Conservation (phyloP, 805 yeast species). For the Starmerella stigmatis region DNA sequence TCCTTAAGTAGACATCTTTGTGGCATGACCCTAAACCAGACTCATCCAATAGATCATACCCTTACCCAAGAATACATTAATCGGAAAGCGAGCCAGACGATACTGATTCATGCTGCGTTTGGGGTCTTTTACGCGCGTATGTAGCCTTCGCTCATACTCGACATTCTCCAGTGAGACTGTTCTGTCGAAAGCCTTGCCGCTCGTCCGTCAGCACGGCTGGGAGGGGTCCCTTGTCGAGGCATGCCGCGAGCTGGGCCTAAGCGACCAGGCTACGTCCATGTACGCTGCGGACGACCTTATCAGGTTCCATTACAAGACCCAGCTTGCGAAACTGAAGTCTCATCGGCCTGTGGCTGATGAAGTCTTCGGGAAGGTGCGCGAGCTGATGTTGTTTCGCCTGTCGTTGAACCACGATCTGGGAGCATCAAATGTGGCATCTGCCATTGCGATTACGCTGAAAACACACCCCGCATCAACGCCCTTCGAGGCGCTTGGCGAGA, state of each 20-base stretch:
- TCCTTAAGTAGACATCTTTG: background rate
- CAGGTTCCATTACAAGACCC: constrained; percentile 44
- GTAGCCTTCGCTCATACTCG: background rate
- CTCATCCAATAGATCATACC: background rate
- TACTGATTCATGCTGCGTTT: background rate
- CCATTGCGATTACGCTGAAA: constrained; percentile 49
- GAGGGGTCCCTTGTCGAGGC: constrained; percentile 41
- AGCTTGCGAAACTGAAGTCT: constrained; percentile 27
- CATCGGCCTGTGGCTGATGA: constrained; percentile 3
- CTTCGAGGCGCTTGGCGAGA: constrained; percentile 55
- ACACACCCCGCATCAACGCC: constrained; percentile 54
- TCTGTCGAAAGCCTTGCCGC: constrained; percentile 31
- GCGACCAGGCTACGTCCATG: constrained; percentile 41
- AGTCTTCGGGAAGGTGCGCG: constrained; percentile 30
- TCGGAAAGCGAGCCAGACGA: background rate
- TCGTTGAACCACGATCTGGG: constrained; percentile 33
- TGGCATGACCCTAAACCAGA: background rate
- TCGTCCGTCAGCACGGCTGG: constrained; percentile 47
- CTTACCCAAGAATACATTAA: background rate
- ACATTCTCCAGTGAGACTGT: constrained; percentile 27
- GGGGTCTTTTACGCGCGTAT: background rate
- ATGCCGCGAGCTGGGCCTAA: constrained; percentile 39
- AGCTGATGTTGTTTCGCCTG: constrained; percentile 37
- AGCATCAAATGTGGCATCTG: constrained; percentile 28
- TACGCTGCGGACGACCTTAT: constrained; percentile 43